phyloP scores from a whole-genome alignment of 805 yeast genomes.

The Yamadazyma sp. region DNA sequence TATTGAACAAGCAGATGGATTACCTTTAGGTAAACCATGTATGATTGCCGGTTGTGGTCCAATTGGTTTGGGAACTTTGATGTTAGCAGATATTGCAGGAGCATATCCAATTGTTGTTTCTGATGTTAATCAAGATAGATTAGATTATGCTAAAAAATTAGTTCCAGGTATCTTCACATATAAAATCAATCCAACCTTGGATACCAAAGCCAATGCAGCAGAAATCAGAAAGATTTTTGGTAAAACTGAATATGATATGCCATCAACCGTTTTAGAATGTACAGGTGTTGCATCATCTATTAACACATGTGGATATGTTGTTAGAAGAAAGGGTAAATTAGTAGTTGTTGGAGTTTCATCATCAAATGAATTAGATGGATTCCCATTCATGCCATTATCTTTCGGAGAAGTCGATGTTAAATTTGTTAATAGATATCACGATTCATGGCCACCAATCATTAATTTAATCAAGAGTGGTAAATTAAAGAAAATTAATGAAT shows the following conservation, averaged over 20 bases:
- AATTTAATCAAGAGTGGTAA: slow-evolving; percentile 16
- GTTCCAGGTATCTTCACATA: slow-evolving; percentile 12
- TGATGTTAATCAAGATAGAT: slow-evolving; percentile 22
- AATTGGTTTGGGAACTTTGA: slow-evolving; percentile 23
- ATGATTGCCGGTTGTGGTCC: slow-evolving; percentile 27
- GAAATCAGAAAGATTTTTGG: slow-evolving; percentile 28
- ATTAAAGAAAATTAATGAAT: slow-evolving; percentile 14
- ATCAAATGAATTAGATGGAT: slow-evolving; percentile 16
- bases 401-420: slow-evolving; percentile 18
- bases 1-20: slow-evolving; percentile 17
- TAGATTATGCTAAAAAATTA: slow-evolving; percentile 19
- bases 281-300: slow-evolving; percentile 21
- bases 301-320: slow-evolving; percentile 17
- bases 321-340: slow-evolving; percentile 18
- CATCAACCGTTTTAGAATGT: slow-evolving; percentile 20
- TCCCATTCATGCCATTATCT: slow-evolving; percentile 23
- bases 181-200: slow-evolving; percentile 9
- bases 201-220: slow-evolving; percentile 11
- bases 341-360: slow-evolving; percentile 20
- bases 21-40: slow-evolving; percentile 18
- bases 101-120: slow-evolving; percentile 21
- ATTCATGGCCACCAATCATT: slow-evolving; percentile 16
- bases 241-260: slow-evolving; percentile 21
- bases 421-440: slow-evolving; percentile 18
- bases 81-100: slow-evolving; percentile 20